Evolutionary conservation across 768 basidiomycete genomes (phyloP).

Genomic region (Nidularia sp.): DNA sequence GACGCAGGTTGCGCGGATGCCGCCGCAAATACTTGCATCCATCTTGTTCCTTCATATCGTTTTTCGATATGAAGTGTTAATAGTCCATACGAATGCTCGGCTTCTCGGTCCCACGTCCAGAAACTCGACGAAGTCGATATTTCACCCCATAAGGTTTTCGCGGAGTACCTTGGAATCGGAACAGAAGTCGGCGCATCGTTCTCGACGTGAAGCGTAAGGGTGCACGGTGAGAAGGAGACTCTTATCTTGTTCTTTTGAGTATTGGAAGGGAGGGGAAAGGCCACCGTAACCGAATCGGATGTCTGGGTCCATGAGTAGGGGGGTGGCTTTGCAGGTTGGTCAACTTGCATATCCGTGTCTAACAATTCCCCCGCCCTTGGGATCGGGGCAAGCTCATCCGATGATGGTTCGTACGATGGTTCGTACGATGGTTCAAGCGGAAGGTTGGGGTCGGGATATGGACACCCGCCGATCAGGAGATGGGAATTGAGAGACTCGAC

Average conservation of each 20-base stretch:
- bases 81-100: slow-evolving; percentile 53
- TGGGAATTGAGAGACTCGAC: slow-evolving; percentile 39
- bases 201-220: slow-evolving; percentile 35
- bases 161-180: slow-evolving; percentile 54
- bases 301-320: slow-evolving; percentile 96
- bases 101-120: slow-evolving; percentile 91
- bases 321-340: slow-evolving; percentile 47
- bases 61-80: slow-evolving; percentile 88
- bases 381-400: slow-evolving; percentile 67
- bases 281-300: slow-evolving; percentile 75
- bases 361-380: slow-evolving; percentile 59
- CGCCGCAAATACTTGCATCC: slow-evolving; percentile 80
- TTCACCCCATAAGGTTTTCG: slow-evolving; percentile 71
- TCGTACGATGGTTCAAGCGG: slow-evolving; percentile 36
- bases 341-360: slow-evolving; percentile 32
- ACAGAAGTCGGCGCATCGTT: slow-evolving; percentile 14
- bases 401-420: slow-evolving; percentile 29
- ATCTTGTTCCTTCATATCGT: slow-evolving; percentile 74
- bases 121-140: slow-evolving; percentile 78
- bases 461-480: slow-evolving; percentile 55
- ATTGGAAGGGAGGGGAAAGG: slow-evolving; percentile 75
- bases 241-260: slow-evolving; percentile 62
- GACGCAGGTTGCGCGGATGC: slow-evolving; percentile 25
- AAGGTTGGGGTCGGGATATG: slow-evolving; percentile 40
- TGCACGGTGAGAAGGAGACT: slow-evolving; percentile 59